Base-by-base conservation (phyloP, 257 asterid species). In the Linderniella brevidens region DNA sequence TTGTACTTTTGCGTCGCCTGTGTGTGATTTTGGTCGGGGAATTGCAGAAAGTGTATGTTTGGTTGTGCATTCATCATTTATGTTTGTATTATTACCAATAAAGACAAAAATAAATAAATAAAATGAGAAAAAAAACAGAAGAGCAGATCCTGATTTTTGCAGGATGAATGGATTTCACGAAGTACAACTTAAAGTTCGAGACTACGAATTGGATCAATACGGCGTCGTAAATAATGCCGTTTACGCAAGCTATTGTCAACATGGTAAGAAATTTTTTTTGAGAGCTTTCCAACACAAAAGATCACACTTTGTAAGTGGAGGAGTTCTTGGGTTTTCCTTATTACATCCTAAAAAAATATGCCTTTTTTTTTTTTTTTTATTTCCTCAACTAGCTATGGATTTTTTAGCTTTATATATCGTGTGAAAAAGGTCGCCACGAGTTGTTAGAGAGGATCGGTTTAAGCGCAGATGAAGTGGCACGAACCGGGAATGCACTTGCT, bases 141-240 rank as follows among this genome's bases (percentile, higher is more conserved):
- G n/a, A n/a, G n/a, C n/a, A 25, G 32, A 25, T 25, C 32, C 32
- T 25, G 3, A 2, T 60, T 15, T 52, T 70, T 48, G 16, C 79
- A 88, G 94, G 61, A 78, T 76, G 82, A 53, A 37, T 12, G 71
- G 57, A 12, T 84, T 75, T 57, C 93, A 81, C 63, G 86, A 81
- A 56, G 54, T 85, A 25, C 94, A 81, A 64, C 75, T 85, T 48
- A 75, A 81, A 67, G 98, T 90, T 19, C 68, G 92, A 56, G 98
- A 90, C 71, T 84, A 78, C 25, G 96, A 85, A 58, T 65, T 85
- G 75, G 98, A 90, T 69, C 96, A 90, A 59, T 90, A 78, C 50
- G 94, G 93, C 4, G 96, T 88, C 20, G 96, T 90, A 44, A 90
- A 90, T 36, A 90, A 85, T 67, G 94, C 92, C 52, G 39, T 77